phyloP scores from a whole-genome alignment of 202 grass and related monocot species.

The Alloteropsis angusta region DNA sequence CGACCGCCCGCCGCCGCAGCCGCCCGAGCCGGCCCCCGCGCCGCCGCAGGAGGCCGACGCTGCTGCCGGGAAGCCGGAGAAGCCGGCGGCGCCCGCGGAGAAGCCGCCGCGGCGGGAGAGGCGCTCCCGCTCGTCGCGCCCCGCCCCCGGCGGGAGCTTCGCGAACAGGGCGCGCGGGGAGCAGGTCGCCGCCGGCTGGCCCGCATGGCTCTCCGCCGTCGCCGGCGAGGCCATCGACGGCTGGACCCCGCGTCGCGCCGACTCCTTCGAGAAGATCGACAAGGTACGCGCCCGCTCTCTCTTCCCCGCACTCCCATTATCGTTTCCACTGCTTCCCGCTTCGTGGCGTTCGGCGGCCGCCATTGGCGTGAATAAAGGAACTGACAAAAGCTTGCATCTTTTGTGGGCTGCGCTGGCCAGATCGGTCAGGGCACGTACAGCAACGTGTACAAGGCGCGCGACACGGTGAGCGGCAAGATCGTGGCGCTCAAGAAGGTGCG shows the following conservation, averaged over 20 bases:
- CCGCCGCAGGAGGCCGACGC: background rate
- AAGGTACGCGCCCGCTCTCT: constrained; percentile 34
- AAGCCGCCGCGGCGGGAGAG: constrained; percentile 35
- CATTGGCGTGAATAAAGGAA: constrained; percentile 8
- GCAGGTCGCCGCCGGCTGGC: constrained; percentile 77
- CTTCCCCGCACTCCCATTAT: background rate
- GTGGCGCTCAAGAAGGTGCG: constrained; percentile 92
- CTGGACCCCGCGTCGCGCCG: constrained; percentile 63
- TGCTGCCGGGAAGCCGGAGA: background rate
- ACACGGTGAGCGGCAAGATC: constrained; percentile 62
- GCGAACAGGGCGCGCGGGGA: constrained; percentile 57
- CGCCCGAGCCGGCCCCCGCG: constrained; percentile 12
- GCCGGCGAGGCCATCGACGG: constrained; percentile 74
- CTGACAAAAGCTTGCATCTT: constrained; percentile 34
- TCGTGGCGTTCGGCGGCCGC: constrained; percentile 6
- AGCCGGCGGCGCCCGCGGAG: background rate
- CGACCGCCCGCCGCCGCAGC: constrained; percentile 22
- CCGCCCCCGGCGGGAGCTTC: constrained; percentile 34
- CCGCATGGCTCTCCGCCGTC: constrained; percentile 75
- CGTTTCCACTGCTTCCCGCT: background rate
- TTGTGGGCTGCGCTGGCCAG: constrained; percentile 9
- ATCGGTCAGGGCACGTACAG: constrained; percentile 92
- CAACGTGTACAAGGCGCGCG: constrained; percentile 90
- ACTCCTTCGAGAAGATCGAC: constrained; percentile 93
- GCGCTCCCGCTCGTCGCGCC: constrained; percentile 26